Percentiles rank a stretch among this genome's conserved stretches.
Evolutionary conservation across 305 asterid genomes (phyloP).

Genomic region (Euphrasia arctica): DNA sequence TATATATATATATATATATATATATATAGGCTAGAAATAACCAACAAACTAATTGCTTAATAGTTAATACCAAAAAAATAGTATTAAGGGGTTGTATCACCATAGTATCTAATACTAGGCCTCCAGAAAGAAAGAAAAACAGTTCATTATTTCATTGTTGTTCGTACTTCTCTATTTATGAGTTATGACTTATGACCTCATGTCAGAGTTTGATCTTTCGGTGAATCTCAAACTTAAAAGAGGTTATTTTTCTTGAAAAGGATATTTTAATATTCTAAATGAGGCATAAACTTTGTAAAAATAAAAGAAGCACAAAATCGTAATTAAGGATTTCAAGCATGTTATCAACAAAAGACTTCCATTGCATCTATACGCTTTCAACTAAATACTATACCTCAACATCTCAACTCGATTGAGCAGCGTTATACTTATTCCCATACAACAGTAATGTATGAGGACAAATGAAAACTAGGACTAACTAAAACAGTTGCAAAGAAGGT

Average conservation of each 20-base stretch:
- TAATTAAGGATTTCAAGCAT: not conserved
- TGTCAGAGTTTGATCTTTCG: not conserved
- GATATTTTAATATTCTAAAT: not conserved
- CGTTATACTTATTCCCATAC: not conserved
- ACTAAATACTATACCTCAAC: slow-evolving; percentile 7
- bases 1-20: no score
- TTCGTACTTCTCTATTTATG: not conserved
- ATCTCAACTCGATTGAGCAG: slow-evolving; percentile 15
- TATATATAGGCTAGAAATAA: no score
- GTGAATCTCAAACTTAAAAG: not conserved
- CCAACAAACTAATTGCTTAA: no score
- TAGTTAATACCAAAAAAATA: no score
- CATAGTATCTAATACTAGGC: no score
- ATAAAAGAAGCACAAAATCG: not conserved
- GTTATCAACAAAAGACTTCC: slow-evolving; percentile 3
- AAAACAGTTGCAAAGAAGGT: no score
- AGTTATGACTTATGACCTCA: not conserved
- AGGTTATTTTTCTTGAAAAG: slow-evolving; percentile 3
- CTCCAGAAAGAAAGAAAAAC: no score
- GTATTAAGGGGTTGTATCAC: no score
- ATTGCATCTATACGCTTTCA: slow-evolving; percentile 9
- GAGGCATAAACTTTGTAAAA: slow-evolving; percentile 18
- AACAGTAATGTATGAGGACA: not conserved
- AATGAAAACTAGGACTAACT: no score
- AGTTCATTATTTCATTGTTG: no score